phyloP scores from a whole-genome alignment of 75 land plant species.

The Sequoiadendron giganteum region DNA sequence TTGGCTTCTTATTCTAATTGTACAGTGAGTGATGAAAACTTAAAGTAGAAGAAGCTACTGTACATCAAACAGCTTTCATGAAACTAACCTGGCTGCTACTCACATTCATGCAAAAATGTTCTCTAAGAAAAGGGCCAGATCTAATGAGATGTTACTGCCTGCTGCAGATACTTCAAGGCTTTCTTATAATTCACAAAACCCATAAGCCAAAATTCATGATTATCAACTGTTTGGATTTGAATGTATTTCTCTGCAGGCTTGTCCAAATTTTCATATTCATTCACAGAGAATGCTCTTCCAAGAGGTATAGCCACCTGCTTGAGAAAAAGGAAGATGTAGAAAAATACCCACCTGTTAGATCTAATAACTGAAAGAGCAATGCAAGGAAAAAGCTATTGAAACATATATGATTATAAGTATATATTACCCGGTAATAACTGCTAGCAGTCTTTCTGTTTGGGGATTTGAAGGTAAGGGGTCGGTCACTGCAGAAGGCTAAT shows the following conservation, averaged over 20 bases:
- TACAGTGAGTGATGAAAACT: neutral
- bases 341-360: neutral
- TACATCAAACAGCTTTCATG: neutral
- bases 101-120: neutral
- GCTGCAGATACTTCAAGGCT: constrained; percentile 38
- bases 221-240: constrained; percentile 47
- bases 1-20: neutral
- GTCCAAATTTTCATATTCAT: constrained; percentile 31
- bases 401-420: neutral
- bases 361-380: neutral
- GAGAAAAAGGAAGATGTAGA: neutral
- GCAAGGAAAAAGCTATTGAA: neutral
- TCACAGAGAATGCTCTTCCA: constrained; percentile 26
- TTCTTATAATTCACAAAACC: constrained; percentile 56
- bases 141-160: constrained; percentile 12
- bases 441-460: constrained; percentile 17
- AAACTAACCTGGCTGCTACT: neutral
- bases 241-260: constrained; percentile 57
- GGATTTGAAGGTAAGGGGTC: constrained; percentile 32
- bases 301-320: constrained; percentile 54
- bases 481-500: constrained; percentile 64
- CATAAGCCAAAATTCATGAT: constrained; percentile 66
- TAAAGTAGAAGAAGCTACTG: neutral
- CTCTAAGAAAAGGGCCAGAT: neutral
- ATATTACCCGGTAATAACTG: constrained; percentile 54